phyloP scores from a whole-genome alignment of 106 monocot species.

The Agapanthus africanus region DNA sequence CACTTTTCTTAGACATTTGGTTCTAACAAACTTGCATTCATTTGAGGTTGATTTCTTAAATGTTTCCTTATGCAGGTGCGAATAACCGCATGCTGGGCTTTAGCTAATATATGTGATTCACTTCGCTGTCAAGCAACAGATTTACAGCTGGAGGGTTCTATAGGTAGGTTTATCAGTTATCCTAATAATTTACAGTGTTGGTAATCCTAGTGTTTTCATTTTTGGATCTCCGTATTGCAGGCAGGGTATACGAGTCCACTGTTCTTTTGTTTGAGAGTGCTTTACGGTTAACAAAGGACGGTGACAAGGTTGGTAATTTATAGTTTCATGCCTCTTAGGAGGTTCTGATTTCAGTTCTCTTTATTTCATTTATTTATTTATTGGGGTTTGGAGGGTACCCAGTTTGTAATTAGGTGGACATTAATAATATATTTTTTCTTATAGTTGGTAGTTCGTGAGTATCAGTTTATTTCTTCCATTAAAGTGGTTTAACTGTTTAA shows the following conservation, averaged over 20 bases:
- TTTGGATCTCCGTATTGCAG: constrained; percentile 31
- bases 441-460: no score
- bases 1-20: not conserved
- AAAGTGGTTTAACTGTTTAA: no score
- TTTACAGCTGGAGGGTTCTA: constrained; percentile 13
- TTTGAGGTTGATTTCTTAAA: not conserved
- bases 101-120: constrained; percentile 98
- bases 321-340: no score
- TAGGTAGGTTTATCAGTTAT: constrained; percentile 23
- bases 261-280: constrained; percentile 66
- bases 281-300: constrained; percentile 71
- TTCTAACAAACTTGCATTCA: not conserved
- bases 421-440: no score
- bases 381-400: no score
- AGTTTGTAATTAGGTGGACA: no score
- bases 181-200: not conserved
- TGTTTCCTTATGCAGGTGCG: constrained; percentile 44
- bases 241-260: constrained; percentile 11
- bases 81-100: constrained; percentile 88
- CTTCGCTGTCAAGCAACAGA: constrained; percentile 58
- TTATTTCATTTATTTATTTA: no score
- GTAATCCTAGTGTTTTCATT: not conserved
- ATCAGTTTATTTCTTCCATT: no score
- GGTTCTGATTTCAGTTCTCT: no score
- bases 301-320: constrained; percentile 62